Evolutionary conservation across 495 filamentous ascomycete genomes (phyloP).

Genomic region (Annulohypoxylon nitens): DNA sequence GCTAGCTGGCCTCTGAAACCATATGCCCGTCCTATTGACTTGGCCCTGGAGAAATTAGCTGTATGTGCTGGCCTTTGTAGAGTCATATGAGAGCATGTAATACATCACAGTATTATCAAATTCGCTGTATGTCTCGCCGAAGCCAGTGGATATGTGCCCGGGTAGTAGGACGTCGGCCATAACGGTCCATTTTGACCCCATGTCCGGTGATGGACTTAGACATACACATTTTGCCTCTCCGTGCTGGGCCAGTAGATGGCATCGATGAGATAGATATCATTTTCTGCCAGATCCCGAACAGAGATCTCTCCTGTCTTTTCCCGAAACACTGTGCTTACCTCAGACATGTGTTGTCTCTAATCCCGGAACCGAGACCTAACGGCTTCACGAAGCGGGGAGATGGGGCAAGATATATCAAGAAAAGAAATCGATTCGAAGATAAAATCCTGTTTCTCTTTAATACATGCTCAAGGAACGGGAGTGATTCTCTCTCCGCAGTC

Average conservation of each 20-base stretch:
- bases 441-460: slow-evolving; percentile 19
- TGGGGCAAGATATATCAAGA: not conserved
- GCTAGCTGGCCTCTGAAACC: not conserved
- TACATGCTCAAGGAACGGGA: not conserved
- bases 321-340: slow-evolving; percentile 26
- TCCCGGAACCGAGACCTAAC: slow-evolving; percentile 42
- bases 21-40: not conserved
- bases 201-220: slow-evolving; percentile 1
- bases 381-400: slow-evolving; percentile 30
- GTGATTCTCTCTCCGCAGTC: not conserved
- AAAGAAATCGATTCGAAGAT: slow-evolving; percentile 1
- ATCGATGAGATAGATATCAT: not conserved
- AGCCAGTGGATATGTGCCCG: not conserved
- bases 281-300: slow-evolving; percentile 36
- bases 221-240: not conserved
- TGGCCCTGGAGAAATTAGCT: slow-evolving; percentile 18
- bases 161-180: slow-evolving; percentile 1
- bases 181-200: not conserved
- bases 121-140: slow-evolving; percentile 14
- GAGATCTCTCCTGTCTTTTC: slow-evolving; percentile 31
- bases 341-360: slow-evolving; percentile 31
- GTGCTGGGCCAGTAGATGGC: not conserved
- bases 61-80: not conserved
- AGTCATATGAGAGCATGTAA: slow-evolving; percentile 19
- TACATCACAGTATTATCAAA: slow-evolving; percentile 12